Percentiles rank a stretch among this genome's conserved stretches.
Evolutionary conservation across 768 basidiomycete genomes (phyloP).

Genomic region (Termitomyces sp.): DNA sequence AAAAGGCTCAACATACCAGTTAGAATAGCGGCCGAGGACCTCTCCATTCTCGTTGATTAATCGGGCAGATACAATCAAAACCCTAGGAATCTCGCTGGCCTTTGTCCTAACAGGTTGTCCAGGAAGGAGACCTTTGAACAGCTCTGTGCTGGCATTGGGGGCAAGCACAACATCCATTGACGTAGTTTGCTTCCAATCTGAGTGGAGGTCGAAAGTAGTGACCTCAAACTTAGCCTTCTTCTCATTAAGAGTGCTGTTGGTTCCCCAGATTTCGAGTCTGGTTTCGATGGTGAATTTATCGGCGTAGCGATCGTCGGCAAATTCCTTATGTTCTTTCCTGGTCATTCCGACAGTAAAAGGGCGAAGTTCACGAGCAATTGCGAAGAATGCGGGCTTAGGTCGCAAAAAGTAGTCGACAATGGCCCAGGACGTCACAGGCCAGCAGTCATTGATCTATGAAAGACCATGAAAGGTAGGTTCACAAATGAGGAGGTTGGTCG

Average conservation of each 20-base stretch:
- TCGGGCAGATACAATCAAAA: slow-evolving; percentile 68
- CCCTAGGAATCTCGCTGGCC: slow-evolving; percentile 55
- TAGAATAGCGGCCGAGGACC: slow-evolving; percentile 68
- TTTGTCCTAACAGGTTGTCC: slow-evolving; percentile 70
- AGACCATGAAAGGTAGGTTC: not conserved
- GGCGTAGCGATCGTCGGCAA: slow-evolving; percentile 53
- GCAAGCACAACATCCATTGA: slow-evolving; percentile 47
- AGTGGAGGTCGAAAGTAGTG: slow-evolving; percentile 55
- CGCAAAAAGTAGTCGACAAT: slow-evolving; percentile 92
- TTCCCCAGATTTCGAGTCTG: slow-evolving; percentile 79
- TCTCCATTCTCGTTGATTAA: slow-evolving; percentile 48
- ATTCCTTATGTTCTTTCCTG: slow-evolving; percentile 64
- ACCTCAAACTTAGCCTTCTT: slow-evolving; percentile 62
- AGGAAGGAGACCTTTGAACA: slow-evolving; percentile 66
- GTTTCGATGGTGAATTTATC: slow-evolving; percentile 64
- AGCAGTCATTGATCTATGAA: slow-evolving; percentile 78
- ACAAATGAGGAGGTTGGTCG: slow-evolving; percentile 13
- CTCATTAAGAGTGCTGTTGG: slow-evolving; percentile 64
- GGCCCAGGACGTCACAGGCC: slow-evolving; percentile 93
- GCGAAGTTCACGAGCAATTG: slow-evolving; percentile 80
- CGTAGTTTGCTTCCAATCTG: slow-evolving; percentile 53
- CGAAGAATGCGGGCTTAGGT: slow-evolving; percentile 88
- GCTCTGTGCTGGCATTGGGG: slow-evolving; percentile 77
- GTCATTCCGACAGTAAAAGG: slow-evolving; percentile 81
- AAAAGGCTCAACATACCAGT: slow-evolving; percentile 49